These are phyloP conservation scores for Mortierella alpina DNA, from an alignment of 192 early-diverging fungal species.

Conservation along the genomic window DNA sequence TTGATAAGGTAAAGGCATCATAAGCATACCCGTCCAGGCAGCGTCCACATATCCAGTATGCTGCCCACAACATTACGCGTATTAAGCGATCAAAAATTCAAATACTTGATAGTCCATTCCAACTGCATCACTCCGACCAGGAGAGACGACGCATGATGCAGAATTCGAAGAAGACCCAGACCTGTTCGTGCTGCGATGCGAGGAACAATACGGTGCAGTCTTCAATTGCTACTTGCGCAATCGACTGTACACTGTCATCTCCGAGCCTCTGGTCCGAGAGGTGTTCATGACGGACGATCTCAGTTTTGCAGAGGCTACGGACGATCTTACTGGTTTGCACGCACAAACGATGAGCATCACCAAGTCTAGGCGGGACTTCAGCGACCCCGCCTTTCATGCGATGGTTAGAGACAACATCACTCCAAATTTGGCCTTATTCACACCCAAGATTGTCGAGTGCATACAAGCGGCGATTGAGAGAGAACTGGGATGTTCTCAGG, in stretches of 20 bases:
- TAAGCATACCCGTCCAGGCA: too few relatives aligned
- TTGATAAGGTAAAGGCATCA: too few relatives aligned
- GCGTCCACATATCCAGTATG: too few relatives aligned
- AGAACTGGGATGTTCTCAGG: background rate
- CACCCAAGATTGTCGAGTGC: conserved; percentile 2
- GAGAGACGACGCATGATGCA: conserved; percentile 20
- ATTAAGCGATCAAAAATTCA: too few relatives aligned
- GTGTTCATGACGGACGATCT: conserved; percentile 27
- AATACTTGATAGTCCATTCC: conserved; percentile 3
- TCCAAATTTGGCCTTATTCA: too few relatives aligned
- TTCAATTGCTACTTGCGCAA: conserved; percentile 5
- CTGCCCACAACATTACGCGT: too few relatives aligned
- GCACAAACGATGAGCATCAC: background rate
- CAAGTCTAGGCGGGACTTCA: conserved; percentile 3
- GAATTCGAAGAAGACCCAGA: conserved; percentile 26
- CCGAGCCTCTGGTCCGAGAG: conserved; percentile 23
- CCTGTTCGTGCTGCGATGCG: conserved; percentile 12
- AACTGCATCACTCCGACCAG: background rate
- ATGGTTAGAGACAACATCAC: too few relatives aligned
- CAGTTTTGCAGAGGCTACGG: background rate
- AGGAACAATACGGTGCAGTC: conserved; percentile 19
- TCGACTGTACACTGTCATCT: conserved; percentile 18
- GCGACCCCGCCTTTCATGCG: too few relatives aligned
- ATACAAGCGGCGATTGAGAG: background rate
- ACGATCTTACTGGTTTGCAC: conserved; percentile 1